These are phyloP conservation scores for Mycena kentingensis DNA, from an alignment of 768 basidiomycete species.

Conservation along the genomic window DNA sequence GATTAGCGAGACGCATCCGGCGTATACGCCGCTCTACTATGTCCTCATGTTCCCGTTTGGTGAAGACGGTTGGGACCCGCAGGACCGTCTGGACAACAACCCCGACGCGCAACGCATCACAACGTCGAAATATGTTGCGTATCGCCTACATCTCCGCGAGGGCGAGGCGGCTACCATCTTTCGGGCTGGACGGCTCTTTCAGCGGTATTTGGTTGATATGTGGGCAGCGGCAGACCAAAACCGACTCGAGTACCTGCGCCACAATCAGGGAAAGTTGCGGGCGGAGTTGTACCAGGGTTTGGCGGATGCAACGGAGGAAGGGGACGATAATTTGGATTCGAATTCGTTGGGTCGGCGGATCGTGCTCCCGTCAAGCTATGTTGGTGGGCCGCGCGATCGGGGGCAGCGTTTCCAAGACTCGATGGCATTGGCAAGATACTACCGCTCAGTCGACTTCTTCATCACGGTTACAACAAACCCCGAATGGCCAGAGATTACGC, in stretches of 20 bases:
- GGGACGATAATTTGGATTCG: slow-evolving; percentile 25
- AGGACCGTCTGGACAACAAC: background rate
- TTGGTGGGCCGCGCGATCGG: slow-evolving; percentile 34
- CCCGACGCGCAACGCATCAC: background rate
- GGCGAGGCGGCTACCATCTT: slow-evolving; percentile 28
- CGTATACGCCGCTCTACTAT: background rate
- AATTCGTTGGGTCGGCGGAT: slow-evolving; percentile 25
- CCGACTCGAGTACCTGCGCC: slow-evolving; percentile 30
- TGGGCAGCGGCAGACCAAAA: slow-evolving; percentile 39
- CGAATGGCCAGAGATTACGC: slow-evolving; percentile 47
- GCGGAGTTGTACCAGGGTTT: slow-evolving; percentile 36
- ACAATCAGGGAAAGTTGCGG: slow-evolving; percentile 34
- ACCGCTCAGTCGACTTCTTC: slow-evolving; percentile 45
- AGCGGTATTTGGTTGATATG: slow-evolving; percentile 41
- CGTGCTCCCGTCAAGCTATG: slow-evolving; percentile 26
- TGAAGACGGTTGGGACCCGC: background rate
- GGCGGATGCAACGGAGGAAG: slow-evolving; percentile 23
- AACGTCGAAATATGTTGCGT: background rate
- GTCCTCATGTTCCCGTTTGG: background rate
- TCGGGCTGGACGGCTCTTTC: slow-evolving; percentile 37
- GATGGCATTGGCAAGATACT: slow-evolving; percentile 43
- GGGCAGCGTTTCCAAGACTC: slow-evolving; percentile 38
- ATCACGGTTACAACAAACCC: slow-evolving; percentile 58
- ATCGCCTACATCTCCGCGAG: background rate
- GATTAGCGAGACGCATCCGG: slow-evolving; percentile 27